phyloP scores from a whole-genome alignment of 768 basidiomycete species.

The Roridomyces roridus region DNA sequence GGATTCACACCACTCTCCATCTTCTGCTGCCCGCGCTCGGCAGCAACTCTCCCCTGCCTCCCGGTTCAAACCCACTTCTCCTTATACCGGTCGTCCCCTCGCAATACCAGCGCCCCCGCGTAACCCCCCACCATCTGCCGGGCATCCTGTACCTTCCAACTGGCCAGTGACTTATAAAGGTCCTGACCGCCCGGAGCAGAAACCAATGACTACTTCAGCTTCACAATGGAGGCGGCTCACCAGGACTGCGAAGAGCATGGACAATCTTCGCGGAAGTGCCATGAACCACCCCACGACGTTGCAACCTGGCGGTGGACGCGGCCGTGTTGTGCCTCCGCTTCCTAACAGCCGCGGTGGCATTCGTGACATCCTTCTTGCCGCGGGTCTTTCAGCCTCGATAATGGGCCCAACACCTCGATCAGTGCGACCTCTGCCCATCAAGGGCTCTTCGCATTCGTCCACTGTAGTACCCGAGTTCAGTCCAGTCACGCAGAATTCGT shows the following conservation, averaged over 20 bases:
- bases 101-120: constrained; percentile 45
- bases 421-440: constrained; percentile 47
- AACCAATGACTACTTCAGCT: constrained; percentile 39
- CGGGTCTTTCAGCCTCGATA: constrained; percentile 26
- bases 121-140: constrained; percentile 46
- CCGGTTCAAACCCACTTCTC: constrained; percentile 38
- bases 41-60: constrained; percentile 35
- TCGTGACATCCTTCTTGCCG: constrained; percentile 29
- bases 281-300: constrained; percentile 40
- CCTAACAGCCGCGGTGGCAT: constrained; percentile 36
- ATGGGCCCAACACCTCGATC: constrained; percentile 39
- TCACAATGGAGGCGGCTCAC: constrained; percentile 36
- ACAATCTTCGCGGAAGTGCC: constrained; percentile 49
- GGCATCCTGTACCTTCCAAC: constrained; percentile 51
- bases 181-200: constrained; percentile 46
- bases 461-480: constrained; percentile 34
- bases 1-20: constrained; percentile 22
- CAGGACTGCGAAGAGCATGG: constrained; percentile 63
- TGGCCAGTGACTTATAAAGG: constrained; percentile 61
- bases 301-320: constrained; percentile 40
- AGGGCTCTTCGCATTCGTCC: constrained; percentile 43
- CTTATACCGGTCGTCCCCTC: constrained; percentile 37
- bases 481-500: constrained; percentile 30
- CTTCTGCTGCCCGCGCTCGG: constrained; percentile 35
- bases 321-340: constrained; percentile 38